Evolutionary conservation across 768 basidiomycete genomes (phyloP).

Genomic region (Grammothele lineata): DNA sequence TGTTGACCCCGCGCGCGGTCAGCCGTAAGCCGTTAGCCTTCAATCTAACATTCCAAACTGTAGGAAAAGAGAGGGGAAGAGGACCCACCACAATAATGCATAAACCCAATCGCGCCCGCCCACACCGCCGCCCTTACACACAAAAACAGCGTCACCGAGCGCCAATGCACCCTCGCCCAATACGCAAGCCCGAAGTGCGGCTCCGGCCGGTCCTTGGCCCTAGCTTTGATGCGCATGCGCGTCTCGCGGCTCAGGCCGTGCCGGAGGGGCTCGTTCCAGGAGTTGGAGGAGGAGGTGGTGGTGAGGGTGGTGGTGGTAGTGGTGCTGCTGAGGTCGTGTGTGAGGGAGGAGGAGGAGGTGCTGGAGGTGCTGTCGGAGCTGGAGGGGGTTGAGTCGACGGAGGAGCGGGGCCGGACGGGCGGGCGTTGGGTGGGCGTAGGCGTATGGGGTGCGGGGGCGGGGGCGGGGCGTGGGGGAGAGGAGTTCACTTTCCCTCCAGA

Average conservation of each 20-base stretch:
- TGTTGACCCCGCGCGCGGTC: neutral
- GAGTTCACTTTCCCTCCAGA: no score
- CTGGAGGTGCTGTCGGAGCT: constrained; percentile 2
- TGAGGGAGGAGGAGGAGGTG: constrained; percentile 6
- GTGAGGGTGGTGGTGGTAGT: constrained; percentile 18
- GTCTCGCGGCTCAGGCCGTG: constrained; percentile 25
- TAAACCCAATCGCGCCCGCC: constrained; percentile 25
- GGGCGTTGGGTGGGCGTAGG: no score
- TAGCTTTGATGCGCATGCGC: constrained; percentile 23
- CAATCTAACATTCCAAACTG: no score
- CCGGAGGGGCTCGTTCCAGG: constrained; percentile 23
- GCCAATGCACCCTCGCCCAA: constrained; percentile 18
- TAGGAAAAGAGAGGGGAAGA: no score
- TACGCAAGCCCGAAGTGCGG: constrained; percentile 23
- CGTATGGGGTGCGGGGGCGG: no score
- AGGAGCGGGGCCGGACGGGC: no score
- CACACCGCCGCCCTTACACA: constrained; percentile 22
- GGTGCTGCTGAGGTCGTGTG: constrained; percentile 15
- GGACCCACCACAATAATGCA: constrained; percentile 27
- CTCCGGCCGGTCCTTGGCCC: constrained; percentile 21
- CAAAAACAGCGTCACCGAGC: constrained; percentile 16
- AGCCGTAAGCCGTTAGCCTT: neutral
- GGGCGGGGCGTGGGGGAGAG: no score
- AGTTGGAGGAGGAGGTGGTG: constrained; percentile 1
- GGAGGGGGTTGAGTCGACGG: neutral